Percentiles rank a stretch among this genome's conserved stretches.
These are phyloP conservation scores for Actinidia arguta DNA, from an alignment of 179 eudicot genomes.

Conservation along the genomic window DNA sequence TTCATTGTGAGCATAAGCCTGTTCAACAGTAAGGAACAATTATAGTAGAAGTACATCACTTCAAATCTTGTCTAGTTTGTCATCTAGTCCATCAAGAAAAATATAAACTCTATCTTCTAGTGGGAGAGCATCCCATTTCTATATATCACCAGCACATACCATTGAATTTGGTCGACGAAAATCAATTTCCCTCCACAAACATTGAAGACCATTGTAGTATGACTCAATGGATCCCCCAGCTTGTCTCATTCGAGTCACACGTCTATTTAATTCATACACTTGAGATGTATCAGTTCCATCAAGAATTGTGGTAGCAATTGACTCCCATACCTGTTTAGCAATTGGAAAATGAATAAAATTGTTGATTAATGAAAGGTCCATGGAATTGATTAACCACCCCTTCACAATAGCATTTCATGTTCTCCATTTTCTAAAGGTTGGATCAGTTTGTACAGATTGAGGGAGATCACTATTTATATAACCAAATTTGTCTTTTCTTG, in stretches of 20 bases:
- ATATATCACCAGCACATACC: not conserved
- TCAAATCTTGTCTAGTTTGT: not conserved
- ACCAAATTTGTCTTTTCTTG: not conserved
- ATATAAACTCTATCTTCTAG: constrained; percentile 1
- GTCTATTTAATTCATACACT: not conserved
- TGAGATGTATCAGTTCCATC: constrained; percentile 1
- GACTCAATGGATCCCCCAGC: not conserved
- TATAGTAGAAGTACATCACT: not conserved
- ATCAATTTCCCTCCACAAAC: constrained; percentile 11
- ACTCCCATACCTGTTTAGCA: not conserved
- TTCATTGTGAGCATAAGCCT: not conserved
- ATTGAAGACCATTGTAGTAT: constrained; percentile 16
- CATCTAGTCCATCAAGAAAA: constrained; percentile 4
- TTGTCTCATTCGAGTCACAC: constrained; percentile 8
- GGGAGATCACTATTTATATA: not conserved
- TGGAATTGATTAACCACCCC: not conserved
- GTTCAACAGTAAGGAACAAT: not conserved
- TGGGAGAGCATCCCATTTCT: not conserved
- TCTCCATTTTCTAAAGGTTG: not conserved
- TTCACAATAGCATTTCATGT: not conserved
- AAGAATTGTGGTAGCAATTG: not conserved
- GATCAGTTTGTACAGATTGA: not conserved
- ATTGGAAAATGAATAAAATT: constrained; percentile 6
- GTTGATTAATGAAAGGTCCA: not conserved
- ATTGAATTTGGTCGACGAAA: not conserved